These are phyloP conservation scores for Durotheca rogersii DNA, from an alignment of 495 filamentous ascomycete genomes.

Conservation along the genomic window DNA sequence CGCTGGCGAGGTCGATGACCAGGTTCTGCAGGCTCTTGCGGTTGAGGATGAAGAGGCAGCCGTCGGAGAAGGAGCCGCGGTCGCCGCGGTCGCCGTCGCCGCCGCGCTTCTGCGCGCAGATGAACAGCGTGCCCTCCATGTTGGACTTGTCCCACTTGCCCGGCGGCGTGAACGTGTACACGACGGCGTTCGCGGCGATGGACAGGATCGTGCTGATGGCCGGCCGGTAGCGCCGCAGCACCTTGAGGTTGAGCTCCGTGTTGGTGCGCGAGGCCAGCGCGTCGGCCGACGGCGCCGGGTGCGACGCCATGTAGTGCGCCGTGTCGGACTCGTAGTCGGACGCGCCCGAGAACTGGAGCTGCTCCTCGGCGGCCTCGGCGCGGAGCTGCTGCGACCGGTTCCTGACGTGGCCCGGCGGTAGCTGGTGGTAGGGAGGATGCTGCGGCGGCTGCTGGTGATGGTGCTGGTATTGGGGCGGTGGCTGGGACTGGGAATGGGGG, in stretches of 20 bases:
- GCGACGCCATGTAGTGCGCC: slow-evolving; percentile 32
- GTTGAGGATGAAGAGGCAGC: slow-evolving; percentile 49
- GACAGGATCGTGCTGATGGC: slow-evolving; percentile 64
- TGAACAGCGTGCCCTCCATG: slow-evolving; percentile 79
- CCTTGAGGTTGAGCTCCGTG: slow-evolving; percentile 77
- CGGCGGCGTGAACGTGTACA: slow-evolving; percentile 70
- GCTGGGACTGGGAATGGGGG: slow-evolving; percentile 15
- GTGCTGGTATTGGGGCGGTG: slow-evolving; percentile 31
- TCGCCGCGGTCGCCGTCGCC: slow-evolving; percentile 25
- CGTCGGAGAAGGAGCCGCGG: slow-evolving; percentile 24
- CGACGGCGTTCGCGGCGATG: slow-evolving; percentile 74
- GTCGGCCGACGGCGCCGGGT: slow-evolving; percentile 23
- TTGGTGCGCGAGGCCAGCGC: slow-evolving; percentile 62
- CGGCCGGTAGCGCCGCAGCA: slow-evolving; percentile 74
- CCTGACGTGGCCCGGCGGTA: slow-evolving; percentile 18
- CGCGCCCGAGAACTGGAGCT: slow-evolving; percentile 17
- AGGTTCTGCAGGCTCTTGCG: slow-evolving; percentile 48
- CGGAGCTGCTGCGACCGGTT: slow-evolving; percentile 30
- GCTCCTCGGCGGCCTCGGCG: slow-evolving; percentile 17
- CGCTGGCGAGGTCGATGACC: slow-evolving; percentile 40
- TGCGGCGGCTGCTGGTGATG: slow-evolving; percentile 39
- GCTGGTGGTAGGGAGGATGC: slow-evolving; percentile 22
- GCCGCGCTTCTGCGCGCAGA: slow-evolving; percentile 60
- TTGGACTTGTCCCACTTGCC: slow-evolving; percentile 74
- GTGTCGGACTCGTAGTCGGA: slow-evolving; percentile 68